phyloP scores from a whole-genome alignment of 1,284 basidiomycete genomes.

The Rhizoctonia solani region DNA sequence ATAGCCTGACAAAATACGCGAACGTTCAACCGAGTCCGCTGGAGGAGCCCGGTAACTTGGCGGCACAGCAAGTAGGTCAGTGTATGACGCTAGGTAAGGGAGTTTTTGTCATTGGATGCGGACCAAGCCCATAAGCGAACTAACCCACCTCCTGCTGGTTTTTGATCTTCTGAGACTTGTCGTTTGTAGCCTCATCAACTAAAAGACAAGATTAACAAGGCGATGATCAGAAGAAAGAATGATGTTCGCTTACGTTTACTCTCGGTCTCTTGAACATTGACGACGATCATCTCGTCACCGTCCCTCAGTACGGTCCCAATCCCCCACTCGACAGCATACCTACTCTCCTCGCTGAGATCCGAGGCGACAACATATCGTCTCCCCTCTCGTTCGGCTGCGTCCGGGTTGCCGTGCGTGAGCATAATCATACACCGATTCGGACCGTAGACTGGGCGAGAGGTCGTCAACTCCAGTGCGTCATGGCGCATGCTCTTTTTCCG shows the following conservation, averaged over 20 bases:
- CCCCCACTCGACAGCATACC: slow-evolving; percentile 93
- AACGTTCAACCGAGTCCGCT: slow-evolving; percentile 87
- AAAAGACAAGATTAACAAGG: slow-evolving; percentile 6
- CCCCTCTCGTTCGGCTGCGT: slow-evolving; percentile 20
- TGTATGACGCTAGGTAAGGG: slow-evolving; percentile 70
- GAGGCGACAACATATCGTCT: slow-evolving; percentile 88
- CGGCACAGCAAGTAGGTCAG: slow-evolving; percentile 84
- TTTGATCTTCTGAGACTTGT: slow-evolving; percentile 74
- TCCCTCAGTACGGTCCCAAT: slow-evolving; percentile 95
- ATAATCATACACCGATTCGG: slow-evolving; percentile 92
- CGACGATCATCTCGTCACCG: slow-evolving; percentile 90
- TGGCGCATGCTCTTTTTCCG: slow-evolving; percentile 40
- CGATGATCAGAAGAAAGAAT: no score
- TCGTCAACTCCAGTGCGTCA: slow-evolving; percentile 57
- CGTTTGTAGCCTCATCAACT: slow-evolving; percentile 73
- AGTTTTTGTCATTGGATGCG: slow-evolving; percentile 2
- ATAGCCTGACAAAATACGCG: slow-evolving; percentile 90
- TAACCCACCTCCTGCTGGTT: slow-evolving; percentile 84
- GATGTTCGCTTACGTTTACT: slow-evolving; percentile 64
- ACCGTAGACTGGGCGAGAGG: slow-evolving; percentile 81
- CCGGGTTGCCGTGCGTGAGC: slow-evolving; percentile 65
- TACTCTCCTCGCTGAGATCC: slow-evolving; percentile 90
- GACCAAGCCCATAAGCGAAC: not conserved
- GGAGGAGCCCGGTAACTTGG: slow-evolving; percentile 86
- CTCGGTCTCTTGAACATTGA: slow-evolving; percentile 93